Conservation (phyloP, 2,329 filamentous ascomycete genomes). For the Beauveria sp. region DNA sequence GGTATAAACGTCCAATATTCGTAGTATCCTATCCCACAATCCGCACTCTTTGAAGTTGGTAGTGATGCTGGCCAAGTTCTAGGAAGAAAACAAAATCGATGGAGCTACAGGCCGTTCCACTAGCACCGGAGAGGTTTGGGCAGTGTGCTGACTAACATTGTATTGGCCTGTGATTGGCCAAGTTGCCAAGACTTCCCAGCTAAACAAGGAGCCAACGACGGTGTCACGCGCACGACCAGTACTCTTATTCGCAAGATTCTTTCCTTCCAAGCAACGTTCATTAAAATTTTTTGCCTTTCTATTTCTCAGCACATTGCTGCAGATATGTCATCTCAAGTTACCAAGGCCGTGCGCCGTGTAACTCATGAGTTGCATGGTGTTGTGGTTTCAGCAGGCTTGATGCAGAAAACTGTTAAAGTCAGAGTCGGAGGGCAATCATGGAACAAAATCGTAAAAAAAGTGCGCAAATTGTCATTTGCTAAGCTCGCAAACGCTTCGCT, state of each 20-base stretch:
- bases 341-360: slow-evolving; percentile 34
- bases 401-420: slow-evolving; percentile 74
- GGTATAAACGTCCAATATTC: neutral
- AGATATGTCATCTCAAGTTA: slow-evolving; percentile 34
- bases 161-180: neutral
- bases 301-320: neutral
- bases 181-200: neutral
- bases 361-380: slow-evolving; percentile 55
- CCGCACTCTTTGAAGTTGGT: neutral
- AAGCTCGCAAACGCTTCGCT: neutral
- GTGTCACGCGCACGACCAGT: neutral
- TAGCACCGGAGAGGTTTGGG: neutral
- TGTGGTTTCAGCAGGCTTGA: slow-evolving; percentile 69
- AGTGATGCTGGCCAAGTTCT: neutral
- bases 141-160: slow-evolving; percentile 5
- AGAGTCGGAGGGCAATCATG: slow-evolving; percentile 63
- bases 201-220: neutral
- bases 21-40: neutral
- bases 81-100: neutral
- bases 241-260: neutral
- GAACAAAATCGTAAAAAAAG: slow-evolving; percentile 68
- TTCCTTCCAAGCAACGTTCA: neutral
- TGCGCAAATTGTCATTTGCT: slow-evolving; percentile 24
- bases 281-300: neutral
- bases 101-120: neutral